Percentiles rank a stretch among this genome's conserved stretches.
phyloP scores from a whole-genome alignment of 2,329 filamentous ascomycete species.

The Colletotrichum salicis region DNA sequence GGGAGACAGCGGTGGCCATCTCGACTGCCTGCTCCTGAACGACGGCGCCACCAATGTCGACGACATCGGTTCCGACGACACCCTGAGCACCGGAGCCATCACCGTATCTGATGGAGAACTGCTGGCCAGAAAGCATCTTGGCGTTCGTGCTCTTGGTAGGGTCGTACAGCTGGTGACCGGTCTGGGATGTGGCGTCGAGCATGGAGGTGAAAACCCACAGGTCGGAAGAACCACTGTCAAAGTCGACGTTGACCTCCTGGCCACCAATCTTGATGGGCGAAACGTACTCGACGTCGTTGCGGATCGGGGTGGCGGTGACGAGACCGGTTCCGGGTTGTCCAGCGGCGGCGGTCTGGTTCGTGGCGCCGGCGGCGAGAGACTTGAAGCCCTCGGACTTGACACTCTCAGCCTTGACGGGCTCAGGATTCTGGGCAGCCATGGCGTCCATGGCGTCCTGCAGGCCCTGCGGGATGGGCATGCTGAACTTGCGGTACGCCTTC shows the following conservation, averaged over 20 bases:
- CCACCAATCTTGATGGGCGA: constrained; percentile 76
- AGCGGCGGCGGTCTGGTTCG: constrained; percentile 28
- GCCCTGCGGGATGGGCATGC: constrained; percentile 60
- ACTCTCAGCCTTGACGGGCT: constrained; percentile 38
- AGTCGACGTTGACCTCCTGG: constrained; percentile 75
- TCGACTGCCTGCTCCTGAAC: constrained; percentile 74
- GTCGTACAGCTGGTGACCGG: constrained; percentile 60
- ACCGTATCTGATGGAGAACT: constrained; percentile 76
- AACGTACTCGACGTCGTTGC: constrained; percentile 76
- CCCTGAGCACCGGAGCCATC: constrained; percentile 73
- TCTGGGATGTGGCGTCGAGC: constrained; percentile 56
- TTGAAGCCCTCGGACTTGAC: constrained; percentile 30
- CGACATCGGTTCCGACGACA: constrained; percentile 73
- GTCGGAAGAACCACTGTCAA: constrained; percentile 81
- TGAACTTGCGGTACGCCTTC: constrained; percentile 76
- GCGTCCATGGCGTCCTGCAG: constrained; percentile 51
- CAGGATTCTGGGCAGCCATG: constrained; percentile 24
- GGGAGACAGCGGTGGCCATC: constrained; percentile 68
- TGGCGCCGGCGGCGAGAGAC: constrained; percentile 9
- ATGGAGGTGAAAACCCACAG: constrained; percentile 78
- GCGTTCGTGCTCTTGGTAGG: constrained; percentile 49
- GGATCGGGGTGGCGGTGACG: constrained; percentile 72
- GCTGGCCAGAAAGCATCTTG: constrained; percentile 49
- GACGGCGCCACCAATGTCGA: constrained; percentile 73
- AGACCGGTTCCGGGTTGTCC: constrained; percentile 54